Base-by-base conservation (phyloP, 169 alveolate species). In the Cryptosporidium ubiquitum region DNA sequence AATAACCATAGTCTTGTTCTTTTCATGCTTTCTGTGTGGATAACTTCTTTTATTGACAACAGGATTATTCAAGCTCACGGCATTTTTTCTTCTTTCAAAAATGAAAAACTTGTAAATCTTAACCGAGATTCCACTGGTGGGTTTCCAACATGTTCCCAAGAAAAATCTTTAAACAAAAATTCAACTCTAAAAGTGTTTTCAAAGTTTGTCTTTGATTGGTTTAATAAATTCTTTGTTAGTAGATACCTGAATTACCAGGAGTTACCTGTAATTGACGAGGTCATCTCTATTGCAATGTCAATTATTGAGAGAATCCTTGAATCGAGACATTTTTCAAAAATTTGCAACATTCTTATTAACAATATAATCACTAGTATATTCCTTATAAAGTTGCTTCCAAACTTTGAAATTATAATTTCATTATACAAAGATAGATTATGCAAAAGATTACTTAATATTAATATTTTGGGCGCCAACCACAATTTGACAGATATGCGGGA, bases 1-100 rank as follows among this genome's bases (percentile, higher is more conserved):
- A 79, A 64, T 20, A 79, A 47, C 10, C 33, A 61, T 42, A 33
- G 29, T 40, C 20, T 26, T 2, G 35, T 42, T n/a, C 44, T 79
- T 26, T 61, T 79, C 35, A 40, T 47, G 33, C 55, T 79, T 26
- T 79, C 89, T 2, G 20, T 61, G 12, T 79, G 89, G 89, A 23
- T 79, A 26, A 64, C 60, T 29, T 79, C 89, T 14, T 79, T 79
- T 47, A 79, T 79, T 26, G 89, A 79, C 58, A 79, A 39, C 40
- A 79, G 75, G 39, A 18, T 79, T 4, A 9, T 79, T 26, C 89
- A 64, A 35, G 10, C 61, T 33, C 58, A 79, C 44, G 23, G 49
- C 29, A 55, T 55, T 26, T 55, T 55, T 55, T n/a, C 66, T 2
- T 26, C 10, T 26, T 55, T 55, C 35, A 55, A 26, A 7, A 35